Conservation (phyloP, 2,329 filamentous ascomycete genomes). For the Alternaria metachromatica region DNA sequence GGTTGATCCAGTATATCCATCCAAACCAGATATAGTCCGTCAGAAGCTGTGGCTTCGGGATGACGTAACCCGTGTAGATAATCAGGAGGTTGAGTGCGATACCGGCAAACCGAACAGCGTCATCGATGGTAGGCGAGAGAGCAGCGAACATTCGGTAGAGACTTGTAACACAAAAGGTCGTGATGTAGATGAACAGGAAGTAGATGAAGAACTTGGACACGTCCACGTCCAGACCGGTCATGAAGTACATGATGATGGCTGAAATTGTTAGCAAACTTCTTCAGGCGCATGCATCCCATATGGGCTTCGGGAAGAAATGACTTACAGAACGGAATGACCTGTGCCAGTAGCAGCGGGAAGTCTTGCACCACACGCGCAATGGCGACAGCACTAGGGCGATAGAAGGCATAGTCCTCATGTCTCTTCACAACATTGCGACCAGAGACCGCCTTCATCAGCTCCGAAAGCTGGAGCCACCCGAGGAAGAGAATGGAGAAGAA, state of each 20-base stretch:
- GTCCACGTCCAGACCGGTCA: slow-evolving; percentile 64
- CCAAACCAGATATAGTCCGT: slow-evolving; percentile 69
- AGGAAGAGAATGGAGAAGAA: slow-evolving; percentile 74
- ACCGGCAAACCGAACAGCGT: slow-evolving; percentile 69
- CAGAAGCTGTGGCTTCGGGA: slow-evolving; percentile 67
- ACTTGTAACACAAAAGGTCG: slow-evolving; percentile 67
- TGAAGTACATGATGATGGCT: slow-evolving; percentile 69
- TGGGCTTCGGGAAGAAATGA: background rate
- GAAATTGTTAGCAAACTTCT: slow-evolving; percentile 10
- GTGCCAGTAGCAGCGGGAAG: slow-evolving; percentile 64
- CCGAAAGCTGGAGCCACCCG: slow-evolving; percentile 75
- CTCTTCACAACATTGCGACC: slow-evolving; percentile 73
- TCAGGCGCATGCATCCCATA: background rate
- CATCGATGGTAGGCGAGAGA: slow-evolving; percentile 68
- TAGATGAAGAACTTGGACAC: slow-evolving; percentile 72
- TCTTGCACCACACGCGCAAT: slow-evolving; percentile 69
- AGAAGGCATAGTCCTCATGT: slow-evolving; percentile 72
- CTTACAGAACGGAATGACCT: slow-evolving; percentile 63
- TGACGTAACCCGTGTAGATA: slow-evolving; percentile 72
- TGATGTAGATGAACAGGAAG: slow-evolving; percentile 68
- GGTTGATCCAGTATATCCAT: slow-evolving; percentile 54
- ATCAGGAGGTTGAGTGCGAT: slow-evolving; percentile 67
- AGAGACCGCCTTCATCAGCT: slow-evolving; percentile 78
- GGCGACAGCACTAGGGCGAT: slow-evolving; percentile 70
- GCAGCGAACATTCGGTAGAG: slow-evolving; percentile 72